Percentiles rank a stretch among this genome's conserved stretches.
Conservation (phyloP, 257 asterid genomes). For the Henckelia pumila region DNA sequence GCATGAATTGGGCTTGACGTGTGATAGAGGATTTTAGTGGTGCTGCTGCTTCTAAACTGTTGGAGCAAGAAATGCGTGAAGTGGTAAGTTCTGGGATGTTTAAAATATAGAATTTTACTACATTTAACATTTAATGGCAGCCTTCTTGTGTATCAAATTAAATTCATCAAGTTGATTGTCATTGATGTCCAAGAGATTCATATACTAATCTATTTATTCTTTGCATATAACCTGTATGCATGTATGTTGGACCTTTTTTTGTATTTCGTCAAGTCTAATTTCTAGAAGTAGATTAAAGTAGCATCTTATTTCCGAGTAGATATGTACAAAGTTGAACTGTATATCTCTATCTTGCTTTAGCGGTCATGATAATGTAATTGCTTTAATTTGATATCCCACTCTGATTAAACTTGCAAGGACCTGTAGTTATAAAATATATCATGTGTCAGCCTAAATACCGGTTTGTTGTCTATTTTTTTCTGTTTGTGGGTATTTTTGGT, state of each 20-base stretch:
- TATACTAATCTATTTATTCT: too few relatives aligned
- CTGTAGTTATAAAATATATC: not conserved
- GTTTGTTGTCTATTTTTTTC: constrained; percentile 31
- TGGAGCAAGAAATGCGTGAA: constrained; percentile 96
- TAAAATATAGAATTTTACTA: constrained; percentile 10
- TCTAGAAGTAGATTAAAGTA: too few relatives aligned
- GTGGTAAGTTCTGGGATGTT: constrained; percentile 47
- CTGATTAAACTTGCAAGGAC: not conserved
- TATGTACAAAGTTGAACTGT: too few relatives aligned
- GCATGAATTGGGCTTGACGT: constrained; percentile 47
- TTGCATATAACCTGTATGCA: too few relatives aligned
- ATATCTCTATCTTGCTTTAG: too few relatives aligned
- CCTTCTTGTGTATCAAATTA: constrained; percentile 15
- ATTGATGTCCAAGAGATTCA: too few relatives aligned
- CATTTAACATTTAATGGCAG: constrained; percentile 9
- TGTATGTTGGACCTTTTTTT: too few relatives aligned
- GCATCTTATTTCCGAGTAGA: too few relatives aligned
- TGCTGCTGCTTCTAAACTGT: constrained; percentile 89
- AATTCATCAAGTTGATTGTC: constrained; percentile 2
- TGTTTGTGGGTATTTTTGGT: constrained; percentile 81
- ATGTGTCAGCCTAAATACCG: not conserved
- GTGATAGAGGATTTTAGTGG: too few relatives aligned
- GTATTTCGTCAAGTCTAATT: too few relatives aligned
- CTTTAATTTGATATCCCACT: not conserved
- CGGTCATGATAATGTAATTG: too few relatives aligned